These are phyloP conservation scores for Penicillium sumatraense DNA, from an alignment of 2,329 filamentous ascomycete genomes.

Conservation along the genomic window DNA sequence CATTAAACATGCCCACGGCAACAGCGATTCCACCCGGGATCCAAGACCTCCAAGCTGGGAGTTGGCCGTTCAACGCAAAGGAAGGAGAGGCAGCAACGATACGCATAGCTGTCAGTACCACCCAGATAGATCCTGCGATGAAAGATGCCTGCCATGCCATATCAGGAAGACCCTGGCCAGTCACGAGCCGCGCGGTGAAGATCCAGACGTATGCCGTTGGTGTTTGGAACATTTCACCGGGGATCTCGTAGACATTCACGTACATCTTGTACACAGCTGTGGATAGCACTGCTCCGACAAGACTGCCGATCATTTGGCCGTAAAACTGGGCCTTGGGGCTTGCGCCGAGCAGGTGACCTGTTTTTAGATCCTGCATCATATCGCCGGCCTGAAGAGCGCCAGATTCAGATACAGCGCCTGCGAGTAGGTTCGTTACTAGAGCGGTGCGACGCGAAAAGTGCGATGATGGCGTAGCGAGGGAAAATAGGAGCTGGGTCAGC, in stretches of 20 bases:
- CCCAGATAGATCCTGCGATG: slow-evolving; percentile 75
- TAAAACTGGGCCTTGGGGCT: slow-evolving; percentile 95
- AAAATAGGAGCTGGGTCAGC: slow-evolving; percentile 93
- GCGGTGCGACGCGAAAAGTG: slow-evolving; percentile 78
- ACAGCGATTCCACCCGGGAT: slow-evolving; percentile 88
- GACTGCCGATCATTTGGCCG: slow-evolving; percentile 90
- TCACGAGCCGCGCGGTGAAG: slow-evolving; percentile 91
- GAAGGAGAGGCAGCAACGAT: slow-evolving; percentile 55
- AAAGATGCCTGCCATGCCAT: slow-evolving; percentile 82
- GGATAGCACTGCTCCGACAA: slow-evolving; percentile 82
- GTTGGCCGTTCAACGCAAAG: slow-evolving; percentile 34
- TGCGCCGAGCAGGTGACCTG: slow-evolving; percentile 88
- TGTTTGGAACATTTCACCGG: slow-evolving; percentile 87
- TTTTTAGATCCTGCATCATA: slow-evolving; percentile 96
- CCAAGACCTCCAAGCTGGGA: slow-evolving; percentile 68
- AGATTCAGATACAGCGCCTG: slow-evolving; percentile 82
- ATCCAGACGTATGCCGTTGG: slow-evolving; percentile 97
- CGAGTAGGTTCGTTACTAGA: slow-evolving; percentile 93
- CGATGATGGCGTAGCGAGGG: slow-evolving; percentile 79
- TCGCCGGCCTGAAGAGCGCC: slow-evolving; percentile 94
- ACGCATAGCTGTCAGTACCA: slow-evolving; percentile 70
- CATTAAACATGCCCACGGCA: slow-evolving; percentile 97
- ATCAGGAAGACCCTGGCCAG: slow-evolving; percentile 81
- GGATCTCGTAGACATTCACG: slow-evolving; percentile 85
- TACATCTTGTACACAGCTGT: slow-evolving; percentile 90